Evolutionary conservation across 2,329 filamentous ascomycete genomes (phyloP).

Genomic region (Nigrograna mackinnonii): DNA sequence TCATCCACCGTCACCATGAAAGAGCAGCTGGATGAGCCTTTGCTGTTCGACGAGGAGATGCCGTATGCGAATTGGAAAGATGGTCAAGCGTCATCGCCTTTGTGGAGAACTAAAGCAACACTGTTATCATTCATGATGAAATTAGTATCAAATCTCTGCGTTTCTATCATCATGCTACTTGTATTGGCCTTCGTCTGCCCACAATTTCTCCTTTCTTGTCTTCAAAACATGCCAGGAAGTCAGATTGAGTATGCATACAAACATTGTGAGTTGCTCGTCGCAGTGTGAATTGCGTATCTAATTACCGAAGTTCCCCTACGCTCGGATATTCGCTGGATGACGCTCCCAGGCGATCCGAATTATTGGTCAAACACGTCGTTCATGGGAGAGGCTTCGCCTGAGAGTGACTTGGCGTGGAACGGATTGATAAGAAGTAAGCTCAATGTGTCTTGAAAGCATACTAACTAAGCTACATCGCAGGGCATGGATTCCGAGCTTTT

Average conservation of each 20-base stretch:
- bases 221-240: not conserved
- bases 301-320: not conserved
- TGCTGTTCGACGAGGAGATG: not conserved
- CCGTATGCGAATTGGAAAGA: not conserved
- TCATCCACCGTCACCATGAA: not conserved
- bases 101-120: not conserved
- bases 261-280: not conserved
- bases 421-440: not conserved
- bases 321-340: slow-evolving; percentile 1
- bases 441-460: not conserved
- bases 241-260: not conserved
- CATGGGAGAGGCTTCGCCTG: slow-evolving; percentile 1
- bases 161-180: not conserved
- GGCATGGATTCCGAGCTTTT: not conserved
- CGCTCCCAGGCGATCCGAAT: not conserved
- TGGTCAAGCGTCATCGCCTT: not conserved
- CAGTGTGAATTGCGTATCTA: not conserved
- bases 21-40: not conserved
- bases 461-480: not conserved
- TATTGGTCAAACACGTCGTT: slow-evolving; percentile 3
- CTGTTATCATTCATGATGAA: not conserved
- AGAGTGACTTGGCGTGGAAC: slow-evolving; percentile 3
- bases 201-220: not conserved
- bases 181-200: not conserved
- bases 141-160: not conserved